Evolutionary conservation across 2,329 filamentous ascomycete genomes (phyloP).

Genomic region (Volutella citrinella): DNA sequence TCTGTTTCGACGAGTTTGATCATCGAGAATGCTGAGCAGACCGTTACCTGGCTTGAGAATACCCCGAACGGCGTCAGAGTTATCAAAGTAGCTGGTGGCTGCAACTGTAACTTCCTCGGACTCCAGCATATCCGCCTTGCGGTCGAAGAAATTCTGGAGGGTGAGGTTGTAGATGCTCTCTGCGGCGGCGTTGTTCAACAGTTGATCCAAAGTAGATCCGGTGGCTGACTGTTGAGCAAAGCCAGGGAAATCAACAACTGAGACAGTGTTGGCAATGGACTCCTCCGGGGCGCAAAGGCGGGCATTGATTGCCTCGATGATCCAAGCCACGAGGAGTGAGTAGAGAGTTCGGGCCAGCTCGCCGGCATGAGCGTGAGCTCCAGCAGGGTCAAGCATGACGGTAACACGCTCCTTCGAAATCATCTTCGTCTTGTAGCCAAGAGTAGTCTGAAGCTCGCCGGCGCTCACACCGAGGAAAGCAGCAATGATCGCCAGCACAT

Average conservation of each 20-base stretch:
- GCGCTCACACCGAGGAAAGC: constrained; percentile 90
- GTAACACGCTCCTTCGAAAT: constrained; percentile 96
- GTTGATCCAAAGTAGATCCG: constrained; percentile 81
- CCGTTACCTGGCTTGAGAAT: constrained; percentile 91
- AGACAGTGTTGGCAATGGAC: constrained; percentile 86
- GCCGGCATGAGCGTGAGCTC: constrained; percentile 87
- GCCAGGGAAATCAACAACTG: constrained; percentile 93
- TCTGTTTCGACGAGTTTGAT: constrained; percentile 87
- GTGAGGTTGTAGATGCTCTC: constrained; percentile 93
- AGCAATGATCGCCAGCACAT: constrained; percentile 78
- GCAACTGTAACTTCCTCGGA: constrained; percentile 89
- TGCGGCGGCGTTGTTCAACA: constrained; percentile 90
- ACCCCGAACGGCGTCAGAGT: constrained; percentile 89
- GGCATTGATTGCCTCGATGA: constrained; percentile 91
- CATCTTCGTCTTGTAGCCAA: constrained; percentile 96
- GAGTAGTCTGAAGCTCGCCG: constrained; percentile 77
- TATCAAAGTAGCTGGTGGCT: constrained; percentile 96
- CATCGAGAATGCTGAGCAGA: constrained; percentile 88
- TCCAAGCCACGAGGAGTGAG: constrained; percentile 87
- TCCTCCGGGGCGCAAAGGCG: constrained; percentile 85
- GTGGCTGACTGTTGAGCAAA: constrained; percentile 85
- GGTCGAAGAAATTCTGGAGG: constrained; percentile 93
- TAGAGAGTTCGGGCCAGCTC: constrained; percentile 92
- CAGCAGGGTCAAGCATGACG: constrained; percentile 91
- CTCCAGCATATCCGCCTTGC: constrained; percentile 88